A percentile compares a stretch with the other conserved stretches of the same genome.
phyloP scores from a whole-genome alignment of 106 monocot species.

The Apostasia shenzhenica region DNA sequence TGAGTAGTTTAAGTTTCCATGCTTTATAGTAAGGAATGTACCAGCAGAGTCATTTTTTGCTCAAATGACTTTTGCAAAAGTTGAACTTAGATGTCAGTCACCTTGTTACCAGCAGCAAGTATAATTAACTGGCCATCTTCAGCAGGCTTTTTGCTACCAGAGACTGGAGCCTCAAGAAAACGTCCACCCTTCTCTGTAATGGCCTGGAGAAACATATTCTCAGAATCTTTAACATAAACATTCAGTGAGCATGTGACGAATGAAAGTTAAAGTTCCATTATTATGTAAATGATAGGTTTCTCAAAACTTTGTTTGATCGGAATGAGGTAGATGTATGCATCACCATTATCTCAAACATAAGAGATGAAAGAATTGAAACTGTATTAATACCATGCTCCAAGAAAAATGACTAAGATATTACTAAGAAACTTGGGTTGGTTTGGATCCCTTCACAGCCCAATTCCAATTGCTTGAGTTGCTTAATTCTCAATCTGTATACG shows the following conservation, averaged over 20 bases:
- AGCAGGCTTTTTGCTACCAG: constrained; percentile 97
- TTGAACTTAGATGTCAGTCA: constrained; percentile 12
- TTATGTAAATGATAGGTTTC: background rate
- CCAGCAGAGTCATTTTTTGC: too few relatives aligned
- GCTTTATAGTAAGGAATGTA: too few relatives aligned
- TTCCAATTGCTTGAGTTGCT: too few relatives aligned
- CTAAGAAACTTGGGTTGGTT: too few relatives aligned
- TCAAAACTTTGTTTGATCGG: background rate
- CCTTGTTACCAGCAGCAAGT: constrained; percentile 95
- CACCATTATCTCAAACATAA: background rate
- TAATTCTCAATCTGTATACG: too few relatives aligned
- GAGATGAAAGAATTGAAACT: too few relatives aligned
- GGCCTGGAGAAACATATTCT: constrained; percentile 33
- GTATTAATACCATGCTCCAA: too few relatives aligned
- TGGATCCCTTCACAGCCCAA: too few relatives aligned
- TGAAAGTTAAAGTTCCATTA: background rate
- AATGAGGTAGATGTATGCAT: background rate
- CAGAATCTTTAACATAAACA: background rate
- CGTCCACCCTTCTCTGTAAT: constrained; percentile 60
- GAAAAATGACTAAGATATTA: too few relatives aligned
- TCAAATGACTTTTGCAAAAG: too few relatives aligned
- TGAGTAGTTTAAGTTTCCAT: too few relatives aligned
- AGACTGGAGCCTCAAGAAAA: constrained; percentile 97
- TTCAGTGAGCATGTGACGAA: background rate
- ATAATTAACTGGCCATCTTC: constrained; percentile 98